Percentiles rank a stretch among this genome's conserved stretches.
Conservation (phyloP, 2,329 filamentous ascomycete species). For the Capronia americana region DNA sequence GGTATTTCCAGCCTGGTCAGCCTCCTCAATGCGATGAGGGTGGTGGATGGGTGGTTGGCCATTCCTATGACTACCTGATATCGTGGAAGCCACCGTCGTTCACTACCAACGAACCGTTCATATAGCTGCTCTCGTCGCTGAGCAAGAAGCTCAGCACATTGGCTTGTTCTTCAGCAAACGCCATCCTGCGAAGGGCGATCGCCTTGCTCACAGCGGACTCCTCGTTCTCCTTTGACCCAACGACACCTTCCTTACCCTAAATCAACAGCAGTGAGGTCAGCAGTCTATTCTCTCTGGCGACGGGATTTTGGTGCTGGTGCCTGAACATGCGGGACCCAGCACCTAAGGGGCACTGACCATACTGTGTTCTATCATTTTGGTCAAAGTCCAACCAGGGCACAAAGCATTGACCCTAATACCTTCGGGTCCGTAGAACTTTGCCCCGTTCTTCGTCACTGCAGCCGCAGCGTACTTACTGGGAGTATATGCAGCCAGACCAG, state of each 20-base stretch:
- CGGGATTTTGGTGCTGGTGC: neutral
- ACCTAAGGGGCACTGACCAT: slow-evolving; percentile 17
- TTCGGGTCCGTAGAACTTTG: slow-evolving; percentile 33
- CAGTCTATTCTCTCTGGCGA: neutral
- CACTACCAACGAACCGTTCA: slow-evolving; percentile 30
- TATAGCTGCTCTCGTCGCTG: slow-evolving; percentile 36
- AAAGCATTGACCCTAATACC: slow-evolving; percentile 35
- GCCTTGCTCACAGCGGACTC: slow-evolving; percentile 27
- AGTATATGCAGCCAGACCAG: slow-evolving; percentile 31
- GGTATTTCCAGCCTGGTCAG: neutral
- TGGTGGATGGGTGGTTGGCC: neutral
- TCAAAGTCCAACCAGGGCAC: slow-evolving; percentile 36
- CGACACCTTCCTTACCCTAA: slow-evolving; percentile 27
- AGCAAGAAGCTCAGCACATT: slow-evolving; percentile 34
- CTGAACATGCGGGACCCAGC: neutral
- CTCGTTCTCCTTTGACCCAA: slow-evolving; percentile 33
- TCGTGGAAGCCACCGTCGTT: slow-evolving; percentile 36
- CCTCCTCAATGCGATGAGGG: too few relatives aligned
- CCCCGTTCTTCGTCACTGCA: slow-evolving; percentile 35
- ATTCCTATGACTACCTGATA: slow-evolving; percentile 22
- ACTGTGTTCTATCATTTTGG: slow-evolving; percentile 28
- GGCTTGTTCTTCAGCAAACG: slow-evolving; percentile 33
- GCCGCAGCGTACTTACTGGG: slow-evolving; percentile 31
- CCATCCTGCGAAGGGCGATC: slow-evolving; percentile 32
- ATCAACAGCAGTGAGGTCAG: neutral